Evolutionary conservation across 805 yeast species (phyloP).

Genomic region (Zygotorulaspora chibaensis): DNA sequence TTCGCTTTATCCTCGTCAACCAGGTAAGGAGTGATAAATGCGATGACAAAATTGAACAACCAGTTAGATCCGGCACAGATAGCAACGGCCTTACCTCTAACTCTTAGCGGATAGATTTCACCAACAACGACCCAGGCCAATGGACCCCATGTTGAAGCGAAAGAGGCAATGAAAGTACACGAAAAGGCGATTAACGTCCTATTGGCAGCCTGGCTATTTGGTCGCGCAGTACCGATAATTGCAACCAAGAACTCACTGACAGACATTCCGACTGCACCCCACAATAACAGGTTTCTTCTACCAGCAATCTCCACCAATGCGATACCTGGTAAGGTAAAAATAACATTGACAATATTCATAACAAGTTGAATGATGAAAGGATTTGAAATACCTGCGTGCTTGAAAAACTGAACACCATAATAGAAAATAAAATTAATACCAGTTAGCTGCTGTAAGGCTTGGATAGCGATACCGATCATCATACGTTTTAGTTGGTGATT

Average conservation of each 20-base stretch:
- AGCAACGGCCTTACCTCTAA: slow-evolving; percentile 54
- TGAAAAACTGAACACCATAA: slow-evolving; percentile 59
- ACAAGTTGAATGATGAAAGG: slow-evolving; percentile 57
- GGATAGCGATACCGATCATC: slow-evolving; percentile 52
- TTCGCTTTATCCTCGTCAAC: slow-evolving; percentile 60
- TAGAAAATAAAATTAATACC: slow-evolving; percentile 68
- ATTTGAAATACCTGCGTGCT: slow-evolving; percentile 56
- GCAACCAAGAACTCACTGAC: slow-evolving; percentile 52
- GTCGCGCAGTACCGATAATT: slow-evolving; percentile 36
- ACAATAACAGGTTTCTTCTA: slow-evolving; percentile 44
- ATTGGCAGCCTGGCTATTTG: slow-evolving; percentile 49
- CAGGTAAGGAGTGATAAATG: slow-evolving; percentile 71
- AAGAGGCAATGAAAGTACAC: slow-evolving; percentile 66
- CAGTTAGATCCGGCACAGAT: slow-evolving; percentile 64
- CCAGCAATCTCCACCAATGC: slow-evolving; percentile 53
- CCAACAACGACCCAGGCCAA: slow-evolving; percentile 62
- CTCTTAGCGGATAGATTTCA: slow-evolving; percentile 69
- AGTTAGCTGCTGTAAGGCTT: slow-evolving; percentile 65
- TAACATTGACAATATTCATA: slow-evolving; percentile 57
- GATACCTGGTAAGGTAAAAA: slow-evolving; percentile 50
- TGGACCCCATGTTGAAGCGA: slow-evolving; percentile 78
- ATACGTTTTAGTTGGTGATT: slow-evolving; percentile 49
- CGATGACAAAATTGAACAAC: slow-evolving; percentile 63
- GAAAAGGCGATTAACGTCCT: slow-evolving; percentile 67
- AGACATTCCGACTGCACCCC: slow-evolving; percentile 51